Evolutionary conservation across 2,329 filamentous ascomycete species (phyloP).

Genomic region (Paraphaeosphaeria minitans): DNA sequence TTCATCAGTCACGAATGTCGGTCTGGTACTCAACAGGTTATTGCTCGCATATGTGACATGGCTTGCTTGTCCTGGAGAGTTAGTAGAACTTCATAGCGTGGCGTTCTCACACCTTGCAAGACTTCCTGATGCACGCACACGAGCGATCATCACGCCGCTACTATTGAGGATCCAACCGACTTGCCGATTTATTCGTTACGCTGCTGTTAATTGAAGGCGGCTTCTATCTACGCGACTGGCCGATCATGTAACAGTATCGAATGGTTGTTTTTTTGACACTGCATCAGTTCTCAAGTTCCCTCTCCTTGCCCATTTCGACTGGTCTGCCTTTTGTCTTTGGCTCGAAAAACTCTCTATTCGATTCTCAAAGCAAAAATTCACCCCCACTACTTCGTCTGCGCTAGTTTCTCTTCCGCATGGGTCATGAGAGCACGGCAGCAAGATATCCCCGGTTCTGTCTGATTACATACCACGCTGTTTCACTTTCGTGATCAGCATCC

Average conservation of each 20-base stretch:
- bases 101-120: neutral
- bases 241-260: slow-evolving; percentile 21
- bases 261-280: slow-evolving; percentile 14
- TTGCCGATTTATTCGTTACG: neutral
- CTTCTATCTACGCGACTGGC: neutral
- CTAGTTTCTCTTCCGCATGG: slow-evolving; percentile 21
- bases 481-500: slow-evolving; percentile 1
- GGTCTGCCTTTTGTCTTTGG: slow-evolving; percentile 17
- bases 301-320: slow-evolving; percentile 9
- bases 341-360: slow-evolving; percentile 8
- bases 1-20: slow-evolving; percentile 56
- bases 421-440: slow-evolving; percentile 16
- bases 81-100: slow-evolving; percentile 27
- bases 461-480: slow-evolving; percentile 7
- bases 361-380: slow-evolving; percentile 6
- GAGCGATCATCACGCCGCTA: neutral
- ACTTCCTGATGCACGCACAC: neutral
- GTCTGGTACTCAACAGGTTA: slow-evolving; percentile 53
- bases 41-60: slow-evolving; percentile 57
- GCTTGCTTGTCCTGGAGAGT: slow-evolving; percentile 52
- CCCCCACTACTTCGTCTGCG: slow-evolving; percentile 8
- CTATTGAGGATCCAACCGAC: neutral
- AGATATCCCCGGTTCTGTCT: slow-evolving; percentile 15
- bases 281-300: slow-evolving; percentile 23
- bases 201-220: too few species aligned